Evolutionary conservation across 176 grass and related monocot species (phyloP).

Genomic region (Oryza brachyantha): DNA sequence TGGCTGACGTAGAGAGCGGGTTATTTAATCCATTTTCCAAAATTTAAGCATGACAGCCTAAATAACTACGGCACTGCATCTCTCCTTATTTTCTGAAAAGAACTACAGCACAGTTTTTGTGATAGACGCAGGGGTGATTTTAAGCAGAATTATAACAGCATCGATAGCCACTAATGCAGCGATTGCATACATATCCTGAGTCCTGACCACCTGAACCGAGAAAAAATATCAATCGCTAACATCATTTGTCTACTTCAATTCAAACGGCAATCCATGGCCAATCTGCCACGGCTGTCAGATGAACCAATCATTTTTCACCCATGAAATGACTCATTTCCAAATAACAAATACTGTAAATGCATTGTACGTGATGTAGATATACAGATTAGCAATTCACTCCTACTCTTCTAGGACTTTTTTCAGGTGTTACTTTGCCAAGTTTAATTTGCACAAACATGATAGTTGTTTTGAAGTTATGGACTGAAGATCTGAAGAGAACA

Average conservation of each 20-base stretch:
- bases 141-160: not conserved
- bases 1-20: no score
- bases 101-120: not conserved
- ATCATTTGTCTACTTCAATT: not conserved
- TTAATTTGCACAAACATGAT: not conserved
- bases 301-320: not conserved
- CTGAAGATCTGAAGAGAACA: slow-evolving; percentile 9
- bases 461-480: not conserved
- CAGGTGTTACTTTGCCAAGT: not conserved
- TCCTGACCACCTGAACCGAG: not conserved
- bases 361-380: not conserved
- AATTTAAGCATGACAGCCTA: not conserved
- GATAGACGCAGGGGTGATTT: not conserved
- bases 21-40: no score
- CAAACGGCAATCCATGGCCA: not conserved
- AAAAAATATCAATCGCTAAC: not conserved
- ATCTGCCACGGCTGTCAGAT: not conserved
- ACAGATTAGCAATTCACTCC: no score
- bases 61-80: not conserved
- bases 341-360: not conserved
- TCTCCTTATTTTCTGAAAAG: not conserved
- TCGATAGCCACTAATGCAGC: not conserved
- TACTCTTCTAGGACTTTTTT: no score
- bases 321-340: not conserved
- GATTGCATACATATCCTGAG: not conserved